Conservation (phyloP, 2,329 filamentous ascomycete species). For the Neonectria faginata region DNA sequence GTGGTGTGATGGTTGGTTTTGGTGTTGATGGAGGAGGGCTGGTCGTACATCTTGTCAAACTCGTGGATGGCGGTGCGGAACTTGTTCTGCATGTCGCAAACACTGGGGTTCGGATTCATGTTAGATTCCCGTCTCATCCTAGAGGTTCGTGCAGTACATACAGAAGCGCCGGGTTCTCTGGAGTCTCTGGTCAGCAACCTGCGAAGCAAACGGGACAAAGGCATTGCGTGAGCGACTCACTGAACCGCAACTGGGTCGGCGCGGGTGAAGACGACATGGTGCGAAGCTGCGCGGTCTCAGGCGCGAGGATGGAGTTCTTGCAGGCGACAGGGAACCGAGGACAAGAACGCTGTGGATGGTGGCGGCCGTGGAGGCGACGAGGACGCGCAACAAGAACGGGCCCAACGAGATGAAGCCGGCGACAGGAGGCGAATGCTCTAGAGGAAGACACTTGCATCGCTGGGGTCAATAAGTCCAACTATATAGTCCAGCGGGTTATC, state of each 20-base stretch:
- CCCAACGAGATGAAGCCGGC: not conserved
- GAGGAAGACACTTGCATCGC: not conserved
- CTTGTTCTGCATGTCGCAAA: constrained; percentile 96
- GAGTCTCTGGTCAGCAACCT: constrained; percentile 23
- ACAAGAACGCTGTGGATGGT: constrained; percentile 2
- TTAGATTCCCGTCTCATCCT: not conserved
- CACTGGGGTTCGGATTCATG: constrained; percentile 60
- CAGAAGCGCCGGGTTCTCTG: constrained; percentile 65
- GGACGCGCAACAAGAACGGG: not conserved
- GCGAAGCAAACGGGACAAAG: no score
- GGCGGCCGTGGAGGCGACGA: not conserved
- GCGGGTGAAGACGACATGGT: constrained; percentile 36
- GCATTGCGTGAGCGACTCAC: constrained; percentile 44
- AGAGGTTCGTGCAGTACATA: constrained; percentile 44
- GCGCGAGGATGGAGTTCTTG: not conserved
- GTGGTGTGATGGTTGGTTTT: constrained; percentile 6
- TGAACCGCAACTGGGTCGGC: constrained; percentile 47
- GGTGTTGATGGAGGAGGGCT: constrained; percentile 3
- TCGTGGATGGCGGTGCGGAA: constrained; percentile 87
- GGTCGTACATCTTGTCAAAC: constrained; percentile 80
- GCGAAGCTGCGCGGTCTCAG: constrained; percentile 8
- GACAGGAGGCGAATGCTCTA: not conserved
- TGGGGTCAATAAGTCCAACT: not conserved
- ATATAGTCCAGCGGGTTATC: not conserved
- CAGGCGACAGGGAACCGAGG: not conserved